These are phyloP conservation scores for Lobosporangium transversale DNA, from an alignment of 192 early-diverging fungal genomes.

Conservation along the genomic window DNA sequence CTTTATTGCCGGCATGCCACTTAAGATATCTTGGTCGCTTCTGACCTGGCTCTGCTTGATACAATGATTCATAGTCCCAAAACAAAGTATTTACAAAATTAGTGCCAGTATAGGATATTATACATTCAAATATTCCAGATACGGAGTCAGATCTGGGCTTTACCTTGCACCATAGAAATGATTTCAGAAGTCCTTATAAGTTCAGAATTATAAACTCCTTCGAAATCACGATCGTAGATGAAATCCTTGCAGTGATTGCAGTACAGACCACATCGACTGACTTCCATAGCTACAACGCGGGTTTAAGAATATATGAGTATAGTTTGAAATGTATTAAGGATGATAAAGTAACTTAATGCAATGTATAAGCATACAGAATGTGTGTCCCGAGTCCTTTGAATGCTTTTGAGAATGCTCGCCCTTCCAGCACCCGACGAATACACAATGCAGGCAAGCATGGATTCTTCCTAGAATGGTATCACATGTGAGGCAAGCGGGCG, in stretches of 20 bases:
- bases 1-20: constrained; percentile 71
- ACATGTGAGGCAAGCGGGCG: constrained; percentile 66
- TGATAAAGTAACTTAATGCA: neutral
- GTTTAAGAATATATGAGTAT: no score
- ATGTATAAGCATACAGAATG: constrained; percentile 58
- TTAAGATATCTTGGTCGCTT: constrained; percentile 54
- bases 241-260: constrained; percentile 86
- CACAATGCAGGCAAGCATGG: constrained; percentile 88
- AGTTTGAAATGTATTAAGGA: neutral
- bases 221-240: constrained; percentile 81
- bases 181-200: constrained; percentile 27
- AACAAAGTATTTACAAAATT: neutral
- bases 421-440: constrained; percentile 81
- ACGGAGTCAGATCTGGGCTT: neutral
- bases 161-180: constrained; percentile 45
- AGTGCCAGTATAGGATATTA: no score
- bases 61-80: neutral
- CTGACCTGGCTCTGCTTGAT: constrained; percentile 56
- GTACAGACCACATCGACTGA: constrained; percentile 71
- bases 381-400: constrained; percentile 58
- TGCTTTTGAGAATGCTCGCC: constrained; percentile 65
- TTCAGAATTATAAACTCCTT: constrained; percentile 49
- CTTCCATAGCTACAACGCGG: constrained; percentile 75
- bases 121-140: no score
- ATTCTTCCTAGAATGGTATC: constrained; percentile 68